Evolutionary conservation across 306 rosid species (phyloP), one percentile per base, ranked within the genome.

Genomic region (Comarum palustre): DNA sequence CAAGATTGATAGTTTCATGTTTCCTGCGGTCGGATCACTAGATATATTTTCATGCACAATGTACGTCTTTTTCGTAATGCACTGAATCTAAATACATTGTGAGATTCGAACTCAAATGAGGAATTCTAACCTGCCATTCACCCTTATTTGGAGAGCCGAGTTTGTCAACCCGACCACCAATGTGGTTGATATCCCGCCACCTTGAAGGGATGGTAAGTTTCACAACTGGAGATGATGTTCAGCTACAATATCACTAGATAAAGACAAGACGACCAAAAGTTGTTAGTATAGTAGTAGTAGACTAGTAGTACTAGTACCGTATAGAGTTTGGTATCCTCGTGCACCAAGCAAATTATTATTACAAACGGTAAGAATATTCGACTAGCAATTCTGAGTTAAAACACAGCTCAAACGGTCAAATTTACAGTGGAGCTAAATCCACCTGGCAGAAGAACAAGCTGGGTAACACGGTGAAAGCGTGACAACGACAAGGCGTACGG

Each of bases 241-340:
- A 15, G 51, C 51, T 51, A n/a, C 59, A 20, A 2, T 20, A 52
- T 52, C 1, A 24, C 38, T 27, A 12, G 16, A 24, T 2, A 11
- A 12, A 57, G 62, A 25, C 6, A 25, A 57, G 19, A 27, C 64
- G 17, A 57, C 19, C 4, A 25, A 25, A 57, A 19, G 58, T 25
- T 1, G 17, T 57, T 25, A 36, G 63, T 25, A 54, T 4, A 46
- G 42, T 29, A 29, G 31, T 29, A 29, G n/a, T n/a, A n/a, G n/a
- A n/a, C n/a, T n/a, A n/a, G n/a, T 4, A 46, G 42, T 29, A 29
- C 1, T 29, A 29, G 31, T 29, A 29, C 31, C 31, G n/a, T n/a
- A 29, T 2, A 29, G 2, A 29, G 59, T 72, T 31, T 46, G 69
- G 77, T 73, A n/a, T 1, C 46, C 69, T 46, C 69, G 61, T 61